A percentile compares a stretch with the other conserved stretches of the same genome.
Evolutionary conservation across 805 yeast genomes (phyloP).

Genomic region (Peterozyma toletana): DNA sequence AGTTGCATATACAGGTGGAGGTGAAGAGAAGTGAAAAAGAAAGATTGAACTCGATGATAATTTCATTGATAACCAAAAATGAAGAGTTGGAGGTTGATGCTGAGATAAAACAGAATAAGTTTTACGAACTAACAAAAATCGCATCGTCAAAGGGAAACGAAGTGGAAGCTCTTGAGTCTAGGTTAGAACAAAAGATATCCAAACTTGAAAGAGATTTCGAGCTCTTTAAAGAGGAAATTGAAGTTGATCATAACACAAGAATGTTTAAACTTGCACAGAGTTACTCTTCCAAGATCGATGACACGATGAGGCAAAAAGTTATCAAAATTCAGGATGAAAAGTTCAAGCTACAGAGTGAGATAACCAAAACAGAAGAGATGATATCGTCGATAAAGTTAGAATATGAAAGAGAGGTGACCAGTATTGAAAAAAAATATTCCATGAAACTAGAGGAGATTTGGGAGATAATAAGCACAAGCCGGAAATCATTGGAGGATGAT

Average conservation of each 20-base stretch:
- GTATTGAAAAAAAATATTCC: constrained; percentile 11
- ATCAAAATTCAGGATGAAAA: not conserved
- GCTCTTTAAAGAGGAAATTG: constrained; percentile 2
- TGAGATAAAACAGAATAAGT: constrained; percentile 1
- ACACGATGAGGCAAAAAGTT: constrained; percentile 2
- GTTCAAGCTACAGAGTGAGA: not conserved
- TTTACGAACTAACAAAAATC: not conserved
- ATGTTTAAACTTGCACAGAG: not conserved
- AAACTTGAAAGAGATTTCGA: not conserved
- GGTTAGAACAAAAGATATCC: constrained; percentile 1
- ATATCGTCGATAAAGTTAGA: constrained; percentile 16
- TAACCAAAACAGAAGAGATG: constrained; percentile 3
- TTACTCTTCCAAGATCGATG: constrained; percentile 4
- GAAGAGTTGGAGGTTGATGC: constrained; percentile 6
- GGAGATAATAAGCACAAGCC: not conserved
- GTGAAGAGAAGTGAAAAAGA: not conserved
- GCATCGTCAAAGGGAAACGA: constrained; percentile 3
- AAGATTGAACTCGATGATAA: constrained; percentile 8
- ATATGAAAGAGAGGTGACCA: constrained; percentile 17
- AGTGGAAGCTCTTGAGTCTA: not conserved
- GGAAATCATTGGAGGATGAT: not conserved
- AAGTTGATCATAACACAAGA: constrained; percentile 1
- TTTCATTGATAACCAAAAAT: constrained; percentile 14
- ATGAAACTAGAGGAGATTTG: constrained; percentile 1
- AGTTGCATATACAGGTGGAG: not conserved